Evolutionary conservation across 257 asterid genomes (phyloP).

Genomic region (Primulina tabacum): DNA sequence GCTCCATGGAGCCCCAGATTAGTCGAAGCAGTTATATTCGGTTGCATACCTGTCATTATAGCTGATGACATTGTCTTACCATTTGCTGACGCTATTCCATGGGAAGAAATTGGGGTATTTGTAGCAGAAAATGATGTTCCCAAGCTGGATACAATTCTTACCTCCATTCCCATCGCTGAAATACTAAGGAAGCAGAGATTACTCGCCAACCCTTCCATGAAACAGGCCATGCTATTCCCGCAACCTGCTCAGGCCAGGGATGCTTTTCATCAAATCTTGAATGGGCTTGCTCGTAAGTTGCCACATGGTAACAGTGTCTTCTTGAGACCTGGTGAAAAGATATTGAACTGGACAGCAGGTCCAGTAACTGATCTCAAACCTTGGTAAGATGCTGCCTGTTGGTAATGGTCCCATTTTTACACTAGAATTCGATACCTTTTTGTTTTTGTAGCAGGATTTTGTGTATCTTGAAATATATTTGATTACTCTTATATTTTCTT

Average conservation of each 20-base stretch:
- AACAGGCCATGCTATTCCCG: conserved; percentile 87
- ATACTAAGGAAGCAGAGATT: conserved; percentile 73
- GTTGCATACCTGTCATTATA: conserved; percentile 88
- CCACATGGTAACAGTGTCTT: conserved; percentile 53
- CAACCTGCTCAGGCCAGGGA: conserved; percentile 80
- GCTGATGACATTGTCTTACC: conserved; percentile 90
- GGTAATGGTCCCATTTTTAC: not conserved
- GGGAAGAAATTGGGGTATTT: conserved; percentile 91
- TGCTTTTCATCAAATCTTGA: conserved; percentile 88
- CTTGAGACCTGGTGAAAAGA: conserved; percentile 56
- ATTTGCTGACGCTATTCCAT: conserved; percentile 92
- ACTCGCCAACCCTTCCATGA: conserved; percentile 89
- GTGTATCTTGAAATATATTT: not conserved
- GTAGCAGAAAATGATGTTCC: conserved; percentile 87
- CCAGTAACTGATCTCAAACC: conserved; percentile 81
- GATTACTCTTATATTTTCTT: not conserved
- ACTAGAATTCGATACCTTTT: not conserved
- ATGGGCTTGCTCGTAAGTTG: conserved; percentile 78
- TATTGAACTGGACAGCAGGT: conserved; percentile 88
- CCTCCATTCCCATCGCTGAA: conserved; percentile 65
- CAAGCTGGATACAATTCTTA: conserved; percentile 68
- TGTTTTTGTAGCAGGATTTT: conserved; percentile 6
- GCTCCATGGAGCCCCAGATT: conserved; percentile 99
- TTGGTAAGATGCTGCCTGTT: conserved; percentile 39
- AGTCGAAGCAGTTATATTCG: conserved; percentile 89